Conservation (phyloP, 192 early-diverging fungal species). For the Mycoemilia scoparia region DNA sequence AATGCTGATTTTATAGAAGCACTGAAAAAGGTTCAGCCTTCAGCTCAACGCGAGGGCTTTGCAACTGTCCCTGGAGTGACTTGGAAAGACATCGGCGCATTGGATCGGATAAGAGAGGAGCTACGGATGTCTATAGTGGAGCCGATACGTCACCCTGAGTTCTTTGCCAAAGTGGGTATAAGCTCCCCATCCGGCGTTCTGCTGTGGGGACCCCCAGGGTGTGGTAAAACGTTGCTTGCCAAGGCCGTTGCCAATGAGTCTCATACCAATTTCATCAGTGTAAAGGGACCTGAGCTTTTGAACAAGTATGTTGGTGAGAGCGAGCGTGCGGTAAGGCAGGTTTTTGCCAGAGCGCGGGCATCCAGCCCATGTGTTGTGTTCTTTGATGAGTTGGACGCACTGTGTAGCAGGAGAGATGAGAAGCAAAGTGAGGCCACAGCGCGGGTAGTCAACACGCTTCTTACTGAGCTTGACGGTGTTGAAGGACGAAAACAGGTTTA, state of each 20-base stretch:
- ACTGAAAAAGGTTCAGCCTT: constrained; percentile 81
- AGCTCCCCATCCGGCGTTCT: constrained; percentile 80
- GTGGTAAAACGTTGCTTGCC: constrained; percentile 92
- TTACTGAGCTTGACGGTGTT: constrained; percentile 95
- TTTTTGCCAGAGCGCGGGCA: constrained; percentile 82
- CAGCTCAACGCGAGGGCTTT: constrained; percentile 95
- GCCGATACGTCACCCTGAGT: constrained; percentile 78
- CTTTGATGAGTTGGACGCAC: constrained; percentile 94
- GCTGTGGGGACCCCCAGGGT: constrained; percentile 94
- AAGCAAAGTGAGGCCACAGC: constrained; percentile 71
- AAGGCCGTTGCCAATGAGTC: constrained; percentile 97
- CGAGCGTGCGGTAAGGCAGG: constrained; percentile 86
- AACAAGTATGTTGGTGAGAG: constrained; percentile 99
- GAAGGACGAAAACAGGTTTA: constrained; percentile 75
- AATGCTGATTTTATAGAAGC: constrained; percentile 75
- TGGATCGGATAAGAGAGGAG: constrained; percentile 70
- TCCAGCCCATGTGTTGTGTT: constrained; percentile 94
- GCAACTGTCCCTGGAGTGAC: constrained; percentile 90
- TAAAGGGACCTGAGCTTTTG: constrained; percentile 93
- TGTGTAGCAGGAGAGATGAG: constrained; percentile 80
- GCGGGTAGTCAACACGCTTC: constrained; percentile 88
- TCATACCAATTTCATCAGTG: constrained; percentile 93
- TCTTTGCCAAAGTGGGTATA: constrained; percentile 79
- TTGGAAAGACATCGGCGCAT: constrained; percentile 93
- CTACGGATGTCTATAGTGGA: constrained; percentile 90